A percentile compares a stretch with the other conserved stretches of the same genome.
Evolutionary conservation across 2,329 filamentous ascomycete genomes (phyloP).

Genomic region (Nigrospora oryzae): DNA sequence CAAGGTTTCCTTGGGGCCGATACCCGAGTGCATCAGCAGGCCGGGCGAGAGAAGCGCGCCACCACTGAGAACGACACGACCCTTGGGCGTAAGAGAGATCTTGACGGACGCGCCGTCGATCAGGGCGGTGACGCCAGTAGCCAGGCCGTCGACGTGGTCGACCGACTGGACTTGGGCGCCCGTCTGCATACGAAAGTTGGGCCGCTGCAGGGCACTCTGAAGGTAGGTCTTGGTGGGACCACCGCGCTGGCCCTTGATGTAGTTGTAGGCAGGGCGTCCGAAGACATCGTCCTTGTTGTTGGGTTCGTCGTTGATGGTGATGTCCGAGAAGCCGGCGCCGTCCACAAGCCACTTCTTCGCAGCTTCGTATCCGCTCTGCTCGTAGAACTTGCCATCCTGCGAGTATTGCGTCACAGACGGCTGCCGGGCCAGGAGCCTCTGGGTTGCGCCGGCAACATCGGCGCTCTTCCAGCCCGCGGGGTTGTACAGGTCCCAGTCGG

Average conservation of each 20-base stretch:
- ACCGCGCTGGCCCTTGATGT: constrained; percentile 38
- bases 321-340: constrained; percentile 34
- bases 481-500: constrained; percentile 42
- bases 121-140: constrained; percentile 30
- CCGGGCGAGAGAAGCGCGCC: constrained; percentile 23
- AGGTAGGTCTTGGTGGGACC: constrained; percentile 41
- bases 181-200: constrained; percentile 34
- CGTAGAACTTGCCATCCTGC: constrained; percentile 31
- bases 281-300: constrained; percentile 38
- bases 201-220: constrained; percentile 29
- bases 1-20: constrained; percentile 19
- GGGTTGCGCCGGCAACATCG: constrained; percentile 37
- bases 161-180: constrained; percentile 34
- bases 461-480: constrained; percentile 40
- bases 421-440: constrained; percentile 32
- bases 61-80: constrained; percentile 24
- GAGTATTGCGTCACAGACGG: constrained; percentile 35
- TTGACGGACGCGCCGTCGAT: constrained; percentile 20
- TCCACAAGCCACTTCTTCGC: constrained; percentile 41
- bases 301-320: constrained; percentile 35
- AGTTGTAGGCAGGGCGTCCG: constrained; percentile 37
- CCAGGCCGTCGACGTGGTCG: constrained; percentile 26
- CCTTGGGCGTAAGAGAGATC: constrained; percentile 16
- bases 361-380: constrained; percentile 37
- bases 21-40: constrained; percentile 29